phyloP scores from a whole-genome alignment of 2,329 filamentous ascomycete genomes.

The Pseudogymnoascus sp. region DNA sequence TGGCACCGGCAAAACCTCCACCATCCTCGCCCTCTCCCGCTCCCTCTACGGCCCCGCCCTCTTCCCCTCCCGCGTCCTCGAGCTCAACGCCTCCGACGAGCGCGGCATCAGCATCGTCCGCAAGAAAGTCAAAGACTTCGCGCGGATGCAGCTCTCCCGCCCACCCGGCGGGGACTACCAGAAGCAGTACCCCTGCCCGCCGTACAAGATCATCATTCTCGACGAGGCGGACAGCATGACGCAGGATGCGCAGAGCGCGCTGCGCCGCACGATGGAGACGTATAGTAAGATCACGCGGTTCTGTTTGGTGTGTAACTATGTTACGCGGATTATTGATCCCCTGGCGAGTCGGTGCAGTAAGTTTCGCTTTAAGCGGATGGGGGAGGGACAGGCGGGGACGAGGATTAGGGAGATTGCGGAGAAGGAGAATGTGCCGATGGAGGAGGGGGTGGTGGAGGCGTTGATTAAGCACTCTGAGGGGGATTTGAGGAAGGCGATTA shows the following conservation, averaged over 20 bases:
- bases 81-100: conserved; percentile 98
- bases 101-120: conserved; percentile 95
- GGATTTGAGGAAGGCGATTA: conserved; percentile 92
- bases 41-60: conserved; percentile 95
- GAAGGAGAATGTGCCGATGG: conserved; percentile 68
- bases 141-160: conserved; percentile 85
- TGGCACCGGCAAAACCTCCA: conserved; percentile 95
- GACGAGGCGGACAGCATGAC: conserved; percentile 99
- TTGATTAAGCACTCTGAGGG: conserved; percentile 85
- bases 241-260: conserved; percentile 88
- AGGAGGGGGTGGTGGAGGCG: conserved; percentile 72
- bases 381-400: conserved; percentile 73
- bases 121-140: conserved; percentile 98
- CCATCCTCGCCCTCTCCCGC: conserved; percentile 92
- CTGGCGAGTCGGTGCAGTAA: conserved; percentile 90
- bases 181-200: conserved; percentile 78
- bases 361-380: conserved; percentile 94
- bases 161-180: conserved; percentile 47
- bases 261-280: conserved; percentile 95
- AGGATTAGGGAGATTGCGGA: conserved; percentile 76
- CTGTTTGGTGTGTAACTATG: conserved; percentile 97
- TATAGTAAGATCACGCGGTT: conserved; percentile 96
- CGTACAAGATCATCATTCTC: conserved; percentile 97
- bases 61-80: conserved; percentile 88
- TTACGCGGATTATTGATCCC: conserved; percentile 95